These are phyloP conservation scores for Funneliformis geosporum DNA, from an alignment of 192 early-diverging fungal genomes.

Conservation along the genomic window DNA sequence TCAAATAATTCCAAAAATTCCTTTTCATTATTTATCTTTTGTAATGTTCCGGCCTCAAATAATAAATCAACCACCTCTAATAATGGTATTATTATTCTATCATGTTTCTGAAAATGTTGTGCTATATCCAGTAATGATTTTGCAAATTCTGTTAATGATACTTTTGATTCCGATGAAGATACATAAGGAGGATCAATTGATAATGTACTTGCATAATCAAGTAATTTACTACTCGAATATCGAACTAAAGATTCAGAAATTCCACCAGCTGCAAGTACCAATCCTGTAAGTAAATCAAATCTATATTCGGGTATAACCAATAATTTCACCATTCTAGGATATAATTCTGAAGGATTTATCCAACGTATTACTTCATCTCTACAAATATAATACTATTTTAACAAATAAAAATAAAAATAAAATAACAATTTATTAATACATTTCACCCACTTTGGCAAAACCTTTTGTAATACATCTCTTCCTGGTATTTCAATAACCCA, in stretches of 20 bases:
- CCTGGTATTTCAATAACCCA: slow-evolving; percentile 31
- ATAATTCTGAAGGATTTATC: slow-evolving; percentile 63
- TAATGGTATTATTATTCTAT: slow-evolving; percentile 69
- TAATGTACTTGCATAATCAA: slow-evolving; percentile 57
- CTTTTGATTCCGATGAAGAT: not conserved
- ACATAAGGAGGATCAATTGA: slow-evolving; percentile 26
- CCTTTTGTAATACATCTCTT: slow-evolving; percentile 31
- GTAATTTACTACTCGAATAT: slow-evolving; percentile 62
- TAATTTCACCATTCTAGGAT: slow-evolving; percentile 58
- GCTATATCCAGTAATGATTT: slow-evolving; percentile 48
- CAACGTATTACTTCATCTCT: slow-evolving; percentile 56
- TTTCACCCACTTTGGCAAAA: slow-evolving; percentile 33
- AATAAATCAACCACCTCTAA: slow-evolving; percentile 70
- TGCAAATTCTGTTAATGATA: slow-evolving; percentile 48
- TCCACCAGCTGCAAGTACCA: slow-evolving; percentile 78
- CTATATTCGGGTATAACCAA: slow-evolving; percentile 60
- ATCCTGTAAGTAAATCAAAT: slow-evolving; percentile 60
- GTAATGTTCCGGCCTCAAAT: slow-evolving; percentile 53
- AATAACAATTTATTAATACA: not conserved
- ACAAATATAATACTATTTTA: slow-evolving; percentile 27
- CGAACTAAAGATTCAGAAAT: slow-evolving; percentile 77
- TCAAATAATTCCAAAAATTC: slow-evolving; percentile 44
- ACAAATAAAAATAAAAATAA: slow-evolving; percentile 15
- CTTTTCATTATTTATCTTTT: slow-evolving; percentile 36
- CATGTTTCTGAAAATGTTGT: slow-evolving; percentile 47